phyloP scores from a whole-genome alignment of 331 rosid genomes.

The Pyrus hybrid region DNA sequence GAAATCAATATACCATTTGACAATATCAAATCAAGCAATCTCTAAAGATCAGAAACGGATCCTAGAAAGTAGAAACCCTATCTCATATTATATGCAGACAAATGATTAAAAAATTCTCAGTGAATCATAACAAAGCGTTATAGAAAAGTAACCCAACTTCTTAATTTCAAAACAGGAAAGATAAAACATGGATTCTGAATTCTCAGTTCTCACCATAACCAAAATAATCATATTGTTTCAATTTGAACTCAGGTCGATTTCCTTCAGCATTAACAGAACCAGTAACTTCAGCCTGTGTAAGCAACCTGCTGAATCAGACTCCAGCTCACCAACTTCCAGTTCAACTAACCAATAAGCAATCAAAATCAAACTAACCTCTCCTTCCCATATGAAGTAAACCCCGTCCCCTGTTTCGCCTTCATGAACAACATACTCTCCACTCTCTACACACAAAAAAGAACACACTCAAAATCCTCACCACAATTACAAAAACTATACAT shows the following conservation, averaged over 20 bases:
- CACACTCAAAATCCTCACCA: slow-evolving; percentile 11
- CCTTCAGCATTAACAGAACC: slow-evolving; percentile 44
- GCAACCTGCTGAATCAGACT: slow-evolving; percentile 14
- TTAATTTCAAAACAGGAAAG: neutral
- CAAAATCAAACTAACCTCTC: slow-evolving; percentile 52
- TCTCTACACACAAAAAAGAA: slow-evolving; percentile 32
- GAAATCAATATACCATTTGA: neutral
- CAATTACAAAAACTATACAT: neutral
- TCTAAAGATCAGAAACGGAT: neutral
- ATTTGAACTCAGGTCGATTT: slow-evolving; percentile 53
- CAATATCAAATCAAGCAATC: neutral
- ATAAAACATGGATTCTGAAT: neutral
- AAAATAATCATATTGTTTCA: slow-evolving; percentile 72
- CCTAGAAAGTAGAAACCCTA: neutral
- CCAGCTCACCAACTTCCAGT: slow-evolving; percentile 5
- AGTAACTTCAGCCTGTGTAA: slow-evolving; percentile 65
- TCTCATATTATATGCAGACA: neutral
- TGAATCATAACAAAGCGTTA: neutral
- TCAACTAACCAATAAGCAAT: neutral
- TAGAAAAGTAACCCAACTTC: neutral
- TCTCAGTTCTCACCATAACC: slow-evolving; percentile 51
- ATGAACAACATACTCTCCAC: slow-evolving; percentile 56
- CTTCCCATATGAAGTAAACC: slow-evolving; percentile 78
- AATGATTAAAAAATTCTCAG: neutral
- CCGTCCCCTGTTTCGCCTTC: slow-evolving; percentile 74